phyloP scores from a whole-genome alignment of 2,329 filamentous ascomycete species.

The Pyrenochaeta sp. region DNA sequence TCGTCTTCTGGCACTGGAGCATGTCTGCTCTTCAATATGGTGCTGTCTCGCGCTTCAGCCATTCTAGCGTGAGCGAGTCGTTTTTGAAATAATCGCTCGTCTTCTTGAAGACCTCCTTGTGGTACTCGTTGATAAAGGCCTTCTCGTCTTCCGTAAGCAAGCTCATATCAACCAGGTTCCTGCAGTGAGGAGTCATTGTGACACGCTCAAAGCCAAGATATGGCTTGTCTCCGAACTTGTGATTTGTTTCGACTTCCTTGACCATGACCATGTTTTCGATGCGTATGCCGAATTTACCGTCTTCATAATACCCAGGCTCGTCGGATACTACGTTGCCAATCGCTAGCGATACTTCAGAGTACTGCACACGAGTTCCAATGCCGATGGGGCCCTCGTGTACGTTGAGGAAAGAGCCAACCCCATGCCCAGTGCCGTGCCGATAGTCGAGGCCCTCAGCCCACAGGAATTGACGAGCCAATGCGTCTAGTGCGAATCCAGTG shows the following conservation, averaged over 20 bases:
- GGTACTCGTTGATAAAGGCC: slow-evolving; percentile 87
- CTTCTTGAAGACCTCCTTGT: slow-evolving; percentile 81
- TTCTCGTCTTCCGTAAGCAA: slow-evolving; percentile 79
- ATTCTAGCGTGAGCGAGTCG: slow-evolving; percentile 75
- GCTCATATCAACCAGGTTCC: slow-evolving; percentile 79
- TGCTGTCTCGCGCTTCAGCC: slow-evolving; percentile 88
- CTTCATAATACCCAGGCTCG: slow-evolving; percentile 97
- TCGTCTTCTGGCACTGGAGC: background rate
- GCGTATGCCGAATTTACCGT: slow-evolving; percentile 91
- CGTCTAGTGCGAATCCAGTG: slow-evolving; percentile 89
- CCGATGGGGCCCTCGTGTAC: slow-evolving; percentile 98
- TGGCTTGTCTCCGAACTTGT: slow-evolving; percentile 91
- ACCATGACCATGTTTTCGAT: slow-evolving; percentile 97
- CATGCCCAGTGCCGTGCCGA: slow-evolving; percentile 94
- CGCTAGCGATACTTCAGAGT: slow-evolving; percentile 86
- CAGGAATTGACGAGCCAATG: slow-evolving; percentile 85
- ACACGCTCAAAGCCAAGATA: slow-evolving; percentile 97
- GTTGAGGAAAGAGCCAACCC: slow-evolving; percentile 93
- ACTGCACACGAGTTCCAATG: slow-evolving; percentile 90
- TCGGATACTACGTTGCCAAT: slow-evolving; percentile 96
- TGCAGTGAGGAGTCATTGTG: slow-evolving; percentile 95
- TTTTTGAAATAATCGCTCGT: slow-evolving; percentile 78
- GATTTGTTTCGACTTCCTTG: slow-evolving; percentile 82
- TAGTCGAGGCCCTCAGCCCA: slow-evolving; percentile 96
- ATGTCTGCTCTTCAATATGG: slow-evolving; percentile 51